A percentile compares a stretch with the other conserved stretches of the same genome.
Conservation (phyloP, 495 filamentous ascomycete genomes). For the Penicillium cinerascens region DNA sequence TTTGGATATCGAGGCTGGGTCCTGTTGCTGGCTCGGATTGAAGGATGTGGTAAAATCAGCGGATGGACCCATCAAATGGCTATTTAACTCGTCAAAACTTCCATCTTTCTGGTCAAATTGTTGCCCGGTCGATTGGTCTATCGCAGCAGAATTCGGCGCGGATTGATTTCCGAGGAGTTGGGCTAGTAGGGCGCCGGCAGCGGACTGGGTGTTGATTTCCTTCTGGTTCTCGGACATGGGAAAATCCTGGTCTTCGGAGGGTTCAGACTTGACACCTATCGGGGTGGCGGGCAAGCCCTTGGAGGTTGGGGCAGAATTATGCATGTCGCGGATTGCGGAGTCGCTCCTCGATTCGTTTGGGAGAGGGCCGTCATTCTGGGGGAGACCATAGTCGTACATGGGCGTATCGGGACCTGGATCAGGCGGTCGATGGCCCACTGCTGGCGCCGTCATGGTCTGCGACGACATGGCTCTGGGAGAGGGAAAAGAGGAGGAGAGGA, state of each 20-base stretch:
- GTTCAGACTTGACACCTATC: slow-evolving; percentile 38
- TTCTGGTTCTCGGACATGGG: slow-evolving; percentile 12
- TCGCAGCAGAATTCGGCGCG: slow-evolving; percentile 18
- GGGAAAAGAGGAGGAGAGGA: slow-evolving; percentile 25
- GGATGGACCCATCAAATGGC: slow-evolving; percentile 7
- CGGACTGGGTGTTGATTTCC: slow-evolving; percentile 33
- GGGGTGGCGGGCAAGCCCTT: slow-evolving; percentile 31
- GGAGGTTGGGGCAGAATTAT: slow-evolving; percentile 43
- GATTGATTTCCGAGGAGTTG: slow-evolving; percentile 42
- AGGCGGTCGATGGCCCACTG: slow-evolving; percentile 50
- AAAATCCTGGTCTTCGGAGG: slow-evolving; percentile 16
- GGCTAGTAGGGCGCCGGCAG: slow-evolving; percentile 44
- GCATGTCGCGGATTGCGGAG: slow-evolving; percentile 46
- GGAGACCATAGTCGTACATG: slow-evolving; percentile 39
- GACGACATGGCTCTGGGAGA: slow-evolving; percentile 49
- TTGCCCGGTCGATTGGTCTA: slow-evolving; percentile 10
- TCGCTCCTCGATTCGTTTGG: slow-evolving; percentile 38
- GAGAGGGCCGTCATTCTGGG: slow-evolving; percentile 29
- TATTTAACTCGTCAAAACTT: slow-evolving; percentile 21
- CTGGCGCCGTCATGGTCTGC: slow-evolving; percentile 56
- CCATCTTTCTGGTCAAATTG: slow-evolving; percentile 13
- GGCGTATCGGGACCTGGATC: slow-evolving; percentile 43
- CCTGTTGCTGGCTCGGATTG: slow-evolving; percentile 6
- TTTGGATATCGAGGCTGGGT: slow-evolving; percentile 11
- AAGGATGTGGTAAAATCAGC: slow-evolving; percentile 7